Evolutionary conservation across 768 basidiomycete genomes (phyloP), one percentile per base, ranked within the genome.

Genomic region (Favolaschia claudopus): DNA sequence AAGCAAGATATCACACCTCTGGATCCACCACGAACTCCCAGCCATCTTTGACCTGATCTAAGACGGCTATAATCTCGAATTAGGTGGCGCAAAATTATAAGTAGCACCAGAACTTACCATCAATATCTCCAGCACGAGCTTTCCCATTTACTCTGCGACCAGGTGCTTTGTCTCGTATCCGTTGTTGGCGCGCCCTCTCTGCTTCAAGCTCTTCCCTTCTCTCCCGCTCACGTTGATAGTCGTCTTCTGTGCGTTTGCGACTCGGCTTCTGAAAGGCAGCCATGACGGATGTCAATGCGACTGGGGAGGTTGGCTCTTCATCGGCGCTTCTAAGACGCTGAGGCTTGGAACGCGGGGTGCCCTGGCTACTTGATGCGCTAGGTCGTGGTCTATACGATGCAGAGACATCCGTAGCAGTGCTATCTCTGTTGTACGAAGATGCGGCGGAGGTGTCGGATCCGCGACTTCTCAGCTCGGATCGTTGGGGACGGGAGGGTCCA

Each of bases 11-110:
- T 50, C 36, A 76, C 72, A 93, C 93, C 72, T 93, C 89, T 33
- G 89, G 84, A 60, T 93, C 85, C 52, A 89, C 86, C 29, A 95
- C 88, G 68, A 93, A 89, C 66, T 92, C 91, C 95, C 95, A 97
- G 53, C 91, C 93, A 64, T 92, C 89, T 69, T 85, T 88, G 63
- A 97, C 92, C 72, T 93, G 87, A 63, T 93, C 88, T 60, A 97
- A 75, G 14, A 96, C 83, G 61, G 91, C 93, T 96, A 63, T 1
- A 52, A 19, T 37, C 31, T 15, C 28, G 22, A 24, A 7, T 49
- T 7, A 29, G 42, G 15, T 20, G 28, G 14, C 31, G 33, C 32
- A 3, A 17, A 32, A 17, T 29, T 9, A n/a, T 15, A 32, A 36
- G 14, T 29, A 37, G 48, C 33, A 22, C 29, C 32, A 36, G 32